Evolutionary conservation across 228 moss, liverwort and hornwort species (phyloP), one percentile per base, ranked within the genome.

Genomic region (Sphagnum fallax): DNA sequence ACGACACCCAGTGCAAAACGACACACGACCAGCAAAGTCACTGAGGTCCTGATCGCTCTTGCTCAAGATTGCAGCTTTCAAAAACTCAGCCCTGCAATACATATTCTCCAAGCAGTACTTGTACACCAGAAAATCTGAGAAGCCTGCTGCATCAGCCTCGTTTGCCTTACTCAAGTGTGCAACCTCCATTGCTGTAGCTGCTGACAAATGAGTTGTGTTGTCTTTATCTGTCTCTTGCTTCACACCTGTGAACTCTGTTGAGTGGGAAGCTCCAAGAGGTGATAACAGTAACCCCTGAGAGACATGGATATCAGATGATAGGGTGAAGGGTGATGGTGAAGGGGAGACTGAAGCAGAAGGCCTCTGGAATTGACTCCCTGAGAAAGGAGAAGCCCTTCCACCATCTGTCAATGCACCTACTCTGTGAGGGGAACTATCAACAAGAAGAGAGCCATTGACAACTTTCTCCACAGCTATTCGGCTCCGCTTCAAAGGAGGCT

Each of bases 21-120:
- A 89, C 59, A 95, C 95, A n/a, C 90, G 85, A 71, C 79, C 69
- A 53, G 95, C 95, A 67, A 95, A 92, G 74, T 95, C 95, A 68
- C 59, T 72, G 48, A 96, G 84, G 70, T 96, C 92, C 68, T 81
- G 66, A 52, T 92, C 95, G 74, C 76, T 75, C 80, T 81, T 89
- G 77, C 83, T 84, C 80, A 71, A 76, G 58, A 88, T 77, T 50
- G 81, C 88, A 60, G 78, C 72, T 81, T 80, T 90, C 75, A 96
- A 62, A 69, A 96, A 91, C 70, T 86, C 84, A 70, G 86, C 85
- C 73, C 95, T 89, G 68, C 82, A 87, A 69, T 81, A 72, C 79
- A 96, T 83, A 75, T 72, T 91, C 76, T 92, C 92, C 78, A 96
- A 78, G 71, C 95, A 92, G 74, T 96, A 96, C 63, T 90, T 89